A percentile compares a stretch with the other conserved stretches of the same genome.
Evolutionary conservation across 257 asterid species (phyloP).

Genomic region (Ocimum tenuiflorum): DNA sequence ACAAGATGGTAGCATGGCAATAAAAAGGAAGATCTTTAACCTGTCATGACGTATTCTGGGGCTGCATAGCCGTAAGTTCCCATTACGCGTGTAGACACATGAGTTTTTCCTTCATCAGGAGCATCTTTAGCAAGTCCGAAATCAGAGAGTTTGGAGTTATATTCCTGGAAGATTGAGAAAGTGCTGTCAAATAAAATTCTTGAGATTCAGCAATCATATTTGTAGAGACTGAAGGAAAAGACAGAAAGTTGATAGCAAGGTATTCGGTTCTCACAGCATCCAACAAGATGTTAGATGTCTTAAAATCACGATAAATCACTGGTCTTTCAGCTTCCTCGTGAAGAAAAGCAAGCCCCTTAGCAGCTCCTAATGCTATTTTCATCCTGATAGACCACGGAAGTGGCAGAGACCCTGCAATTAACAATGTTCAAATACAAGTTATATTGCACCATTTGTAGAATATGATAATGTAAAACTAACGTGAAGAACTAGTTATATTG

Average conservation of each 20-base stretch:
- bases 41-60: conserved; percentile 62
- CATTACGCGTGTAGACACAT: conserved; percentile 59
- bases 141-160: conserved; percentile 61
- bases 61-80: conserved; percentile 64
- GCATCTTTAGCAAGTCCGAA: conserved; percentile 67
- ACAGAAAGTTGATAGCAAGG: not conserved
- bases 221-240: no score
- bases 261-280: conserved; percentile 38
- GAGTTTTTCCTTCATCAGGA: conserved; percentile 64
- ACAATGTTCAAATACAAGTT: not conserved
- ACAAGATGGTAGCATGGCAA: not conserved
- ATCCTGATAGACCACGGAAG: conserved; percentile 67
- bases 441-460: not conserved
- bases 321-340: conserved; percentile 59
- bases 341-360: conserved; percentile 56
- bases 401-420: conserved; percentile 47
- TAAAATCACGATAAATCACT: conserved; percentile 53
- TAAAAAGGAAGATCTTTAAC: conserved; percentile 6
- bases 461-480: not conserved
- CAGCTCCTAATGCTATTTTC: conserved; percentile 64
- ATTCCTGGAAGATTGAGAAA: conserved; percentile 34
- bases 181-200: not conserved
- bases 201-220: not conserved
- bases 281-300: conserved; percentile 54
- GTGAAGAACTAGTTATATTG: no score